Evolutionary conservation across 2,329 filamentous ascomycete genomes (phyloP).

Genomic region (Emergomyces orientalis): DNA sequence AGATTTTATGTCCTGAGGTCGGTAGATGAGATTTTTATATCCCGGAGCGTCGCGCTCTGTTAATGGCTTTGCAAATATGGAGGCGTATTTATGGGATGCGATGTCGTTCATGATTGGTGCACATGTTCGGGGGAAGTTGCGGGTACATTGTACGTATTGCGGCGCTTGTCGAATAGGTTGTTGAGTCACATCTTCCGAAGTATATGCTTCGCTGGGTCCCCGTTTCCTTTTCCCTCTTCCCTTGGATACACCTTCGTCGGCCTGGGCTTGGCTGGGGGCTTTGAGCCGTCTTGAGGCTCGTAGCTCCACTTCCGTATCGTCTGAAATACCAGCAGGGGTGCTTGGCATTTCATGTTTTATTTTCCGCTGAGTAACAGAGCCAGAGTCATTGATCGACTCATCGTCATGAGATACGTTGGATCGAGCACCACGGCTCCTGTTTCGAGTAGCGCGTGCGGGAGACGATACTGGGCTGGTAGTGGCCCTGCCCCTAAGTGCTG

Average conservation of each 20-base stretch:
- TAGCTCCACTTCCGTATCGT: slow-evolving; percentile 16
- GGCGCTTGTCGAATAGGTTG: slow-evolving; percentile 22
- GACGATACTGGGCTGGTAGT: slow-evolving; percentile 17
- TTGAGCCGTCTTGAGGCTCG: slow-evolving; percentile 25
- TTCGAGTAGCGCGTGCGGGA: slow-evolving; percentile 27
- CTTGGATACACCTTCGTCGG: slow-evolving; percentile 23
- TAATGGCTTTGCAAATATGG: slow-evolving; percentile 67
- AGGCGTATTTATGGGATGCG: slow-evolving; percentile 65
- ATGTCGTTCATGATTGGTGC: slow-evolving; percentile 67
- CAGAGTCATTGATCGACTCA: slow-evolving; percentile 19
- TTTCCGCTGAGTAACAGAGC: slow-evolving; percentile 15
- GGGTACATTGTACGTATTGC: slow-evolving; percentile 34
- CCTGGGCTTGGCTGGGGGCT: slow-evolving; percentile 13
- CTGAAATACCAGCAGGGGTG: slow-evolving; percentile 24
- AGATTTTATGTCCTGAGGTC: slow-evolving; percentile 67
- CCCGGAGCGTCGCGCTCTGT: slow-evolving; percentile 67
- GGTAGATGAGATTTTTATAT: slow-evolving; percentile 63
- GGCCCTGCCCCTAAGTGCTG: slow-evolving; percentile 8
- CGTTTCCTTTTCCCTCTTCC: slow-evolving; percentile 35
- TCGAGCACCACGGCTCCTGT: slow-evolving; percentile 30
- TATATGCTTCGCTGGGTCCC: slow-evolving; percentile 24
- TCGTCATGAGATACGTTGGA: slow-evolving; percentile 30
- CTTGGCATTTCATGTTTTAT: slow-evolving; percentile 29
- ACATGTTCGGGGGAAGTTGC: slow-evolving; percentile 55
- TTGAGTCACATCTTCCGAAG: slow-evolving; percentile 17